Evolutionary conservation across 306 rosid species (phyloP), one percentile per base, ranked within the genome.

Genomic region (Gynostemma pentaphyllum): DNA sequence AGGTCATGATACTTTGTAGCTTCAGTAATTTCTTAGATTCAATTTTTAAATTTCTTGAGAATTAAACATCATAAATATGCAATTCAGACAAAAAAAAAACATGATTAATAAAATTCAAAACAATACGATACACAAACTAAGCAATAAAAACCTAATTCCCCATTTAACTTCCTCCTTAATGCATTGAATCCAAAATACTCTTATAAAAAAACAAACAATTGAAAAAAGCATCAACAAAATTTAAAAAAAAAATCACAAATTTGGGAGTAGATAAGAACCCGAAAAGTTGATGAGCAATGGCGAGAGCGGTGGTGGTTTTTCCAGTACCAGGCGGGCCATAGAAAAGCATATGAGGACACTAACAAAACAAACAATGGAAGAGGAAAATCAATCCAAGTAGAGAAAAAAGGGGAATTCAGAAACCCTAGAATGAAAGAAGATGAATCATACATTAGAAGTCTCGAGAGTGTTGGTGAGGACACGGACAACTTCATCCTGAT

Each of bases 261-360:
- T 14, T 66, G 29, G 45, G 16, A 15, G 57, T 3, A 52, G 44
- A 46, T 24, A 46, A 32, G 27, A 32, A 91, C 96, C 95, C 98
- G 23, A 69, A 91, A 45, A 91, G 89, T 75, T 91, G 92, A 72
- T 79, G 98, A 12, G 95, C 82, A 4, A 91, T 83, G 26, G 98
- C 95, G 37, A 91, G 96, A 19, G 95, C 96, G 47, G 95, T 91
- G 18, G 98, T 91, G 71, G 98, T 88, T 74, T 91, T 91, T 23
- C 95, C 98, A 4, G 95, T 91, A 18, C 98, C 98, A 0, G 90
- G 98, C 2, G 96, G 98, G 16, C 98, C 96, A 16, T 91, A 91
- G 74, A 91, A 91, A 27, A 91, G 96, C 98, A 91, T 91, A 65
- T 91, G 95, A 2, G 95, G 95, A 64, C 92, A 85, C 97, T 90